Evolutionary conservation across 2,329 filamentous ascomycete genomes (phyloP).

Genomic region (Sclerotinia subarctica): DNA sequence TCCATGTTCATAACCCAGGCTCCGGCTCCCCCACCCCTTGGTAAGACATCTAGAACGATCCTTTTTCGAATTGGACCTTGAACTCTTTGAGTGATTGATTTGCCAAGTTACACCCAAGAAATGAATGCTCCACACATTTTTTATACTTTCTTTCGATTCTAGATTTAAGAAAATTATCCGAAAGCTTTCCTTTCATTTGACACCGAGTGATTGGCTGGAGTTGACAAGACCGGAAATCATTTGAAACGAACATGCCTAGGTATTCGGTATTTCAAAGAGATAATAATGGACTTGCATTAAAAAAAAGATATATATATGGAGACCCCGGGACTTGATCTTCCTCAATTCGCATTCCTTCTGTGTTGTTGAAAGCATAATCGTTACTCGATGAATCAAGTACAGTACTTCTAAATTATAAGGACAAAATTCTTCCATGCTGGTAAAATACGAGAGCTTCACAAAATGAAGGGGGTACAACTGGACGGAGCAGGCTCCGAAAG

Average conservation of each 20-base stretch:
- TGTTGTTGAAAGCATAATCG: neutral
- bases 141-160: neutral
- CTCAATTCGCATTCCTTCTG: no score
- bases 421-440: neutral
- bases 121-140: neutral
- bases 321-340: neutral
- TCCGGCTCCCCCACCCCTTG: neutral
- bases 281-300: neutral
- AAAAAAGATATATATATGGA: neutral
- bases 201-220: no score
- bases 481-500: neutral
- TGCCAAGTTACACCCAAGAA: neutral
- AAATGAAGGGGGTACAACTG: conserved; percentile 3
- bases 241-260: no score
- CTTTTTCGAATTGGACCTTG: neutral
- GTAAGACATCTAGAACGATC: conserved; percentile 15
- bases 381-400: neutral
- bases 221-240: no score
- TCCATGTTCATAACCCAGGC: neutral
- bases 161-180: neutral
- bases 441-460: neutral
- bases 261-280: neutral
- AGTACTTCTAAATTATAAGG: neutral
- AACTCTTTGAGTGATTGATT: neutral
- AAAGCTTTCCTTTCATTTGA: neutral